These are phyloP conservation scores for Colletotrichum simmondsii DNA, from an alignment of 2,329 filamentous ascomycete genomes.

Conservation along the genomic window DNA sequence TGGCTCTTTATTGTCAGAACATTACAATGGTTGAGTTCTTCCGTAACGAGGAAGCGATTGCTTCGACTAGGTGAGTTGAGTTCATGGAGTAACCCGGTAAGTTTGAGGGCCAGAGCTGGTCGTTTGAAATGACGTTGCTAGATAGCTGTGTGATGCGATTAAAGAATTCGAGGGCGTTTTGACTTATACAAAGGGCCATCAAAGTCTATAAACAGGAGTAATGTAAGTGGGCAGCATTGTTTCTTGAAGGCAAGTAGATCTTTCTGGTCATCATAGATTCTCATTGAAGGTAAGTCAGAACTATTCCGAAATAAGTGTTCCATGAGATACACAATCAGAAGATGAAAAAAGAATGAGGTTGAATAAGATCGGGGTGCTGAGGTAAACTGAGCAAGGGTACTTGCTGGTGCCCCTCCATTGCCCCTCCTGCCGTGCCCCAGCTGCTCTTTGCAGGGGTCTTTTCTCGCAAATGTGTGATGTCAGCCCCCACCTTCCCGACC, in stretches of 20 bases:
- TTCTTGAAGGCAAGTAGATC: no score
- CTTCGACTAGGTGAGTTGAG: neutral
- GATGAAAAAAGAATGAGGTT: neutral
- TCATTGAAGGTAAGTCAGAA: neutral
- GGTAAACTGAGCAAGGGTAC: neutral
- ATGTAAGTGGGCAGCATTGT: neutral
- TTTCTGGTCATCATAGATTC: no score
- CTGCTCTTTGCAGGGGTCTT: slow-evolving; percentile 20
- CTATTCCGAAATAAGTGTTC: no score
- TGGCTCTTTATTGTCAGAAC: neutral
- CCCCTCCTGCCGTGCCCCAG: slow-evolving; percentile 15
- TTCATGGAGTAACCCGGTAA: neutral
- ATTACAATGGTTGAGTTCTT: neutral
- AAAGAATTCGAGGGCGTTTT: neutral
- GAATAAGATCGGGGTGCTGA: neutral
- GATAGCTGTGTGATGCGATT: neutral
- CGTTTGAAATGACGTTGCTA: neutral
- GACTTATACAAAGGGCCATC: neutral
- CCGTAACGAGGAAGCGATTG: neutral
- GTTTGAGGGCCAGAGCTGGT: neutral
- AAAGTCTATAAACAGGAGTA: neutral
- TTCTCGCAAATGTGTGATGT: slow-evolving; percentile 31
- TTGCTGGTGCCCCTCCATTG: slow-evolving; percentile 25
- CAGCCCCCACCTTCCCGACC: slow-evolving; percentile 31
- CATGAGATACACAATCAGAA: neutral